phyloP scores from a whole-genome alignment of 768 basidiomycete genomes.

The Psilocybe azurescens region DNA sequence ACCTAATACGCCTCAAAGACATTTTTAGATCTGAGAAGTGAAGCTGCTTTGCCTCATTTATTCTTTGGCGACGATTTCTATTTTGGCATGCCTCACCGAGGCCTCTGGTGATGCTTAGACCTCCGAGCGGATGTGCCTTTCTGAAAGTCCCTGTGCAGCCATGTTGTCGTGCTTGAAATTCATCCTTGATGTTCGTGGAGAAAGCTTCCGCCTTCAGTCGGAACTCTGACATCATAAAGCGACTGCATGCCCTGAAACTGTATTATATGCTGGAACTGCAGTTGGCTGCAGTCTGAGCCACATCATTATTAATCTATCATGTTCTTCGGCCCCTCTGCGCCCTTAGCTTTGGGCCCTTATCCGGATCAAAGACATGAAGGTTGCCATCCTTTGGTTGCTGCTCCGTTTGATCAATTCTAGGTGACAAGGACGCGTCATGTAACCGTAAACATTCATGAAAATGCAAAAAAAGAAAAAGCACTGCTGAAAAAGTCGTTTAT shows the following conservation, averaged over 20 bases:
- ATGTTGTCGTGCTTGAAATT: not conserved
- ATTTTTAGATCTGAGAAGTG: conserved; percentile 2
- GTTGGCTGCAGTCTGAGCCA: not conserved
- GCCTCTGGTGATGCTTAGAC: not conserved
- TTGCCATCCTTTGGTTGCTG: not conserved
- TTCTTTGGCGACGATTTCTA: conserved; percentile 5
- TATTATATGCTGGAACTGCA: not conserved
- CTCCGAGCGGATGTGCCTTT: too few relatives aligned
- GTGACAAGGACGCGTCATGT: not conserved
- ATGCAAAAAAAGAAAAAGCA: not conserved
- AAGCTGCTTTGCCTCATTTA: conserved; percentile 11
- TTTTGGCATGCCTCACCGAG: not conserved
- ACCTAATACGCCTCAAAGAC: not conserved
- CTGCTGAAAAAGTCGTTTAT: not conserved
- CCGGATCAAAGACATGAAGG: not conserved
- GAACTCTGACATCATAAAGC: not conserved
- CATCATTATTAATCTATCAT: not conserved
- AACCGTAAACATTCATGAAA: not conserved
- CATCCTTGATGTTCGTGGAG: not conserved
- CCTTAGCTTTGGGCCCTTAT: not conserved
- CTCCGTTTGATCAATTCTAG: not conserved
- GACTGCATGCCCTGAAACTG: not conserved
- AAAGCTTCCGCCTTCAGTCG: not conserved
- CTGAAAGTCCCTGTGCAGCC: not conserved
- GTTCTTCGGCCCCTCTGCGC: not conserved